These are phyloP conservation scores for Aegilops longissima DNA, from an alignment of 176 grass and related monocot species.

Conservation along the genomic window DNA sequence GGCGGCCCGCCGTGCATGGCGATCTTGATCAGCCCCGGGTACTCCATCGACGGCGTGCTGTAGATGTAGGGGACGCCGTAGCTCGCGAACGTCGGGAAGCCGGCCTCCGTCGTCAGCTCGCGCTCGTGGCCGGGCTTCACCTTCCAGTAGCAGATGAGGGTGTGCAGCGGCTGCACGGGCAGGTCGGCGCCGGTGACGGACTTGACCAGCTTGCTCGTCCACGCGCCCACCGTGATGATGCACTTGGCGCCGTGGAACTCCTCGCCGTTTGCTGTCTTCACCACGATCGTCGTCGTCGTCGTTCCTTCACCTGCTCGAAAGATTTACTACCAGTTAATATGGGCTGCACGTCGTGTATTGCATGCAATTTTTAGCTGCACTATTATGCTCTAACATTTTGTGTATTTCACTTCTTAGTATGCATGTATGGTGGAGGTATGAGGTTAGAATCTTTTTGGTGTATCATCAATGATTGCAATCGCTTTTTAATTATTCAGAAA, in stretches of 20 bases:
- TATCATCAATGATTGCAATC: not conserved
- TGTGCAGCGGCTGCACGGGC: conserved; percentile 71
- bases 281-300: conserved; percentile 7
- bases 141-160: conserved; percentile 87
- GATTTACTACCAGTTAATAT: not conserved
- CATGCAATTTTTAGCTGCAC: too few species aligned
- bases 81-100: conserved; percentile 92
- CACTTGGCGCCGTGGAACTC: conserved; percentile 55
- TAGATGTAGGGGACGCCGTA: conserved; percentile 81
- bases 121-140: conserved; percentile 42
- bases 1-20: conserved; percentile 68
- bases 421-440: too few species aligned
- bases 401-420: too few species aligned
- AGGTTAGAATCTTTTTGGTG: too few species aligned
- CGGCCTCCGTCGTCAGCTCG: conserved; percentile 47
- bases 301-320: conserved; percentile 9
- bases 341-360: too few species aligned
- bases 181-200: conserved; percentile 34
- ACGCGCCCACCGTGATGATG: conserved; percentile 62
- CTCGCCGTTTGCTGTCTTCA: conserved; percentile 38
- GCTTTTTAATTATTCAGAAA: too few species aligned
- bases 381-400: too few species aligned
- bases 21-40: conserved; percentile 85
- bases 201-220: conserved; percentile 58
- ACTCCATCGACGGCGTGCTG: conserved; percentile 83